Percentiles rank a stretch among this genome's conserved stretches.
Conservation (phyloP, 1,284 basidiomycete species). For the Pseudozyma sp. region DNA sequence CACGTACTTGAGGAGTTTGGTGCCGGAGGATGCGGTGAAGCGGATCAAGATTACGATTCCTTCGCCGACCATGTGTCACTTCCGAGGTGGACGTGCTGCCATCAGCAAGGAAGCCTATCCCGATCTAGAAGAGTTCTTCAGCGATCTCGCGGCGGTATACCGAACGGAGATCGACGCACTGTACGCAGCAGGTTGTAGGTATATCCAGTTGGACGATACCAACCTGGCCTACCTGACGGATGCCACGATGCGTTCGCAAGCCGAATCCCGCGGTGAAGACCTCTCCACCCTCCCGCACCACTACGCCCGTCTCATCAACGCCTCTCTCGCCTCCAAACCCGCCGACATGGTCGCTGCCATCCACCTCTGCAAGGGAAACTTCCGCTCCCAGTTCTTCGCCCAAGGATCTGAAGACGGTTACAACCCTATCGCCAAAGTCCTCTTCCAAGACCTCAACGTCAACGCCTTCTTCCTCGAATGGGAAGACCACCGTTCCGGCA, state of each 20-base stretch:
- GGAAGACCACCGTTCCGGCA: slow-evolving; percentile 79
- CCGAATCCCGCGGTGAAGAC: slow-evolving; percentile 46
- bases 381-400: slow-evolving; percentile 70
- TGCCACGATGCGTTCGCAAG: slow-evolving; percentile 42
- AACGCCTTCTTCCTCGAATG: slow-evolving; percentile 82
- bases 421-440: slow-evolving; percentile 75
- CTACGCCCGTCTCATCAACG: slow-evolving; percentile 67
- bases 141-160: slow-evolving; percentile 79
- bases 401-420: slow-evolving; percentile 78
- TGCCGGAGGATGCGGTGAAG: slow-evolving; percentile 58
- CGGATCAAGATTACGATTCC: slow-evolving; percentile 81
- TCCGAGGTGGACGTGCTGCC: slow-evolving; percentile 52
- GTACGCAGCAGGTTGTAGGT: slow-evolving; percentile 79
- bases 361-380: slow-evolving; percentile 84
- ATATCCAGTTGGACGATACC: slow-evolving; percentile 76
- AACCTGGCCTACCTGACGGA: slow-evolving; percentile 68
- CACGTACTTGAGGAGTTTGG: slow-evolving; percentile 62
- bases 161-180: slow-evolving; percentile 78
- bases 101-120: slow-evolving; percentile 73
- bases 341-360: slow-evolving; percentile 77
- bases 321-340: slow-evolving; percentile 75
- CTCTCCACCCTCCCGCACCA: slow-evolving; percentile 41
- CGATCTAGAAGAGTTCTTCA: slow-evolving; percentile 79
- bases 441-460: slow-evolving; percentile 81
- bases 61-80: slow-evolving; percentile 72